Conservation (phyloP, 2,329 filamentous ascomycete species). For the Ophiocordyceps camponoti-leonardi region DNA sequence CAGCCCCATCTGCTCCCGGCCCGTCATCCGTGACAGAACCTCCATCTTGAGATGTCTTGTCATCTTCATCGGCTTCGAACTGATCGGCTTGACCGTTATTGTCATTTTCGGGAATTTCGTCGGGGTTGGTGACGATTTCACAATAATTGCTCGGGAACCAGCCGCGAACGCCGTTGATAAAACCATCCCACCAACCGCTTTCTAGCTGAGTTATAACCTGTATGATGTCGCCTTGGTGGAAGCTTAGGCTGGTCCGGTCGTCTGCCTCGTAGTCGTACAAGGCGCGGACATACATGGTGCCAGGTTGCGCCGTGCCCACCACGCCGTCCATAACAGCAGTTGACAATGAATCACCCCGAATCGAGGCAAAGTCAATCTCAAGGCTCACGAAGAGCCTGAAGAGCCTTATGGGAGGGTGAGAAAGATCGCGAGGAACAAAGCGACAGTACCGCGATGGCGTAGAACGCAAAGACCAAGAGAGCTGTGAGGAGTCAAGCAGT, state of each 20-base stretch:
- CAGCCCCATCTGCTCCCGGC: slow-evolving; percentile 41
- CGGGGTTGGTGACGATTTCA: slow-evolving; percentile 61
- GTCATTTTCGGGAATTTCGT: slow-evolving; percentile 49
- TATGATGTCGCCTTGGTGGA: slow-evolving; percentile 91
- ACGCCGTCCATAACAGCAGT: slow-evolving; percentile 38
- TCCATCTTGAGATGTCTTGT: slow-evolving; percentile 48
- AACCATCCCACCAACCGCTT: slow-evolving; percentile 98
- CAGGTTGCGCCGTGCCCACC: slow-evolving; percentile 39
- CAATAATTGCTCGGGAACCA: slow-evolving; percentile 99
- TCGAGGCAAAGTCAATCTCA: background rate
- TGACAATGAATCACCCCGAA: background rate
- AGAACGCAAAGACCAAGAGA: background rate
- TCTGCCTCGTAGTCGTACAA: slow-evolving; percentile 97
- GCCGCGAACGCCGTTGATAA: slow-evolving; percentile 88
- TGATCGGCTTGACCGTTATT: slow-evolving; percentile 33
- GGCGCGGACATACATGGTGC: slow-evolving; percentile 80
- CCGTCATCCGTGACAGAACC: slow-evolving; percentile 51
- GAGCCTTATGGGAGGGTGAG: background rate
- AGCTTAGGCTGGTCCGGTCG: slow-evolving; percentile 90
- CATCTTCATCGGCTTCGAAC: slow-evolving; percentile 44
- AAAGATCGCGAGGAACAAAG: background rate
- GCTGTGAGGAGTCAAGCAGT: slow-evolving; percentile 3
- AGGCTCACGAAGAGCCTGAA: background rate
- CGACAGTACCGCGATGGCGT: background rate
- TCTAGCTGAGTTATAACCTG: slow-evolving; percentile 97